A percentile compares a stretch with the other conserved stretches of the same genome.
Conservation (phyloP, 495 filamentous ascomycete genomes). For the Talaromyces thailandensis region DNA sequence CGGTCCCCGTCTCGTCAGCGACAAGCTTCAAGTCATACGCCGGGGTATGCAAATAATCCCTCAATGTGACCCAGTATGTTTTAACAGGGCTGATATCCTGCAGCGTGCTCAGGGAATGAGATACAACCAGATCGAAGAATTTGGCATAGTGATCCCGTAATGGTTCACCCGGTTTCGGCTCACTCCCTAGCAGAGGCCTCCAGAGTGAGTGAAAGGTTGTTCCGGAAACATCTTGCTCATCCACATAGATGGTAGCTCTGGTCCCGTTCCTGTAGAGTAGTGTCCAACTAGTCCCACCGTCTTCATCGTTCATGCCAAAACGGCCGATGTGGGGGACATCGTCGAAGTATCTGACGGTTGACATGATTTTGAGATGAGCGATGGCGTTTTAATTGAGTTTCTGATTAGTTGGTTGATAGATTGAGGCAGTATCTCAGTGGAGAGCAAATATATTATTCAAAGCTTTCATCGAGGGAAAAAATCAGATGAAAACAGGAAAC, state of each 20-base stretch:
- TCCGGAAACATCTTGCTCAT: neutral
- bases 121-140: conserved; percentile 1
- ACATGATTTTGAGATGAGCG: neutral
- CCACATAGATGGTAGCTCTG: neutral
- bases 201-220: neutral
- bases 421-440: no score
- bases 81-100: neutral
- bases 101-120: conserved; percentile 1
- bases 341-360: neutral
- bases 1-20: neutral
- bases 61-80: neutral
- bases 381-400: neutral
- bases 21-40: neutral
- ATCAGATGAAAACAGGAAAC: no score
- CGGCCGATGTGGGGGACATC: conserved; percentile 4
- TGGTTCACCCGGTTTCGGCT: neutral
- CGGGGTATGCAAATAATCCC: conserved; percentile 2
- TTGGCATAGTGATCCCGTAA: neutral
- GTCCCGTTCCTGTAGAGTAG: neutral
- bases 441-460: no score
- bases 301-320: neutral
- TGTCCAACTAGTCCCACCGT: neutral
- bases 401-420: no score
- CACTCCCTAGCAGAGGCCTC: neutral
- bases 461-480: no score